Base-by-base conservation (phyloP, 164 flowering plant genomes). In the Houttuynia cordata region DNA sequence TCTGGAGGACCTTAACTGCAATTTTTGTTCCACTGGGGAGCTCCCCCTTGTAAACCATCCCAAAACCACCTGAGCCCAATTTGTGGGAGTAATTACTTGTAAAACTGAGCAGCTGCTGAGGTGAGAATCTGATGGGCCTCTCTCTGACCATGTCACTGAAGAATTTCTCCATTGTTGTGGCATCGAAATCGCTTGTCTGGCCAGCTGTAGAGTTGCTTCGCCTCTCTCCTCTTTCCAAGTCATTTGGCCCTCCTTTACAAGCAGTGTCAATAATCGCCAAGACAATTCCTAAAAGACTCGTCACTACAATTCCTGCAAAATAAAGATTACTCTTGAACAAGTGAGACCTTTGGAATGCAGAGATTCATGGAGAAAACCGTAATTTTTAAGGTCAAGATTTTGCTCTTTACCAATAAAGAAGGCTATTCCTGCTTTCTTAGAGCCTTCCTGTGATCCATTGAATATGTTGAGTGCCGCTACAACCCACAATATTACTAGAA, bases 11-110 rank as follows among this genome's bases (percentile, higher is more conserved):
- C 22, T 72, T 72, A 7, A 72, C 72, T 6, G 76, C 75, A 0
- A 72, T 50, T 14, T 45, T 22, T 24, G 55, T 20, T 40, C 37
- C 6, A 30, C 6, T 30, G 37, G 37, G 37, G 37, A 30, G 6
- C 37, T 30, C 37, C 5, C 71, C 75, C 47, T 63, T 71, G 50
- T 64, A 72, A 54, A 68, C 75, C 17, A 57, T 34, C 10, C 75
- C 75, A 51, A 64, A 72, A 30, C 71, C 71, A 24, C 75, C 71
- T 2, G 71, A 39, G 3, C 72, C 72, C 64, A 72, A 60, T 45
- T 56, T 51, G 56, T 56, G 53, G 50, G 10, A 53, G 57, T 41
- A 67, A 40, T 64, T 61, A 19, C 63, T 52, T 8, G 60, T 64
- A 8, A 68, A 70, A 21, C 39, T 61, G 56, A 30, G 25, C 5